A percentile compares a stretch with the other conserved stretches of the same genome.
These are phyloP conservation scores for Viridothelium virens DNA, from an alignment of 495 filamentous ascomycete species.

Conservation along the genomic window DNA sequence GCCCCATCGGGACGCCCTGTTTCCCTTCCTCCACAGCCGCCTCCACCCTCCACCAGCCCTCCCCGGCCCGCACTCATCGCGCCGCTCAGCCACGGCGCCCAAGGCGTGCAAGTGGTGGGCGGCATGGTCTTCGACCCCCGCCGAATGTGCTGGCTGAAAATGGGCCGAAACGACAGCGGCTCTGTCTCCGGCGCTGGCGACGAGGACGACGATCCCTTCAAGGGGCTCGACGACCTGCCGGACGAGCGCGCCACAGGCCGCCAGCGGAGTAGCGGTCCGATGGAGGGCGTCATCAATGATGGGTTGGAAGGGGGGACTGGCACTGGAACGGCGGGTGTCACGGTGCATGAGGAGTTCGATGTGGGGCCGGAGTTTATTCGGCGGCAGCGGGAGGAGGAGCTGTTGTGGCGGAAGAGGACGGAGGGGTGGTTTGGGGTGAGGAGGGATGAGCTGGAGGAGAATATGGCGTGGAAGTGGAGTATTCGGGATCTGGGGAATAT, in stretches of 20 bases:
- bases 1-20: constrained; percentile 1
- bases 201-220: constrained; percentile 70
- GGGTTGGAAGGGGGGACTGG: constrained; percentile 44
- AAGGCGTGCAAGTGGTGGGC: constrained; percentile 81
- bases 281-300: constrained; percentile 6
- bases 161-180: constrained; percentile 24
- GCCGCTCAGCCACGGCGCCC: constrained; percentile 65
- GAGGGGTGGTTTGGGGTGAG: constrained; percentile 59
- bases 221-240: constrained; percentile 59
- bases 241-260: constrained; percentile 49
- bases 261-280: constrained; percentile 3
- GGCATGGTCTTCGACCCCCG: constrained; percentile 97
- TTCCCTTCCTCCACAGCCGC: constrained; percentile 11
- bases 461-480: constrained; percentile 48
- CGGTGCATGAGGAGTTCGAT: constrained; percentile 74
- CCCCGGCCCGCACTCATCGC: constrained; percentile 87
- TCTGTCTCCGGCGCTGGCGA: constrained; percentile 32
- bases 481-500: constrained; percentile 22
- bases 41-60: constrained; percentile 34
- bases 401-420: constrained; percentile 77
- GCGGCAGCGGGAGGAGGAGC: constrained; percentile 83
- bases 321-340: constrained; percentile 10
- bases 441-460: constrained; percentile 37
- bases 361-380: constrained; percentile 90
- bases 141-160: constrained; percentile 89